Evolutionary conservation across 2,329 filamentous ascomycete species (phyloP), one percentile per base, ranked within the genome.

Genomic region (Lithohypha guttulata): DNA sequence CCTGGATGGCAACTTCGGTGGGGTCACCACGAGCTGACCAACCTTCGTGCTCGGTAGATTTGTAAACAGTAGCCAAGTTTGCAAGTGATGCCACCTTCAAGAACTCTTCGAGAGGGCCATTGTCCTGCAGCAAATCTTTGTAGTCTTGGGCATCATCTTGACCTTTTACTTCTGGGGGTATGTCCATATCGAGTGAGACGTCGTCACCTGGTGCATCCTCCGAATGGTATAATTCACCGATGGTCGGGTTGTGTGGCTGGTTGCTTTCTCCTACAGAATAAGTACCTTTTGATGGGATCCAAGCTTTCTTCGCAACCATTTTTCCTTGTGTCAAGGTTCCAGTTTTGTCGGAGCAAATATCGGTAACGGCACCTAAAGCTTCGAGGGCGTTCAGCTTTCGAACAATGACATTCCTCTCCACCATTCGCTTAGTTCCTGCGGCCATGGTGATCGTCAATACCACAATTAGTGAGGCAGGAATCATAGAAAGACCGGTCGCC

Each of bases 401-500:
- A 33, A 76, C 71, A 49, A 76, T 71, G 34, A 75, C 71, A 51
- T 75, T 54, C 38, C 70, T 59, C 45, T 71, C 53, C 7, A 72
- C 69, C 71, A 75, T 75, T 20, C 65, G 61, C 47, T 69, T 75
- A 4, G 73, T 74, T 3, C 73, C 75, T 21, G 71, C 72, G 9
- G 74, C 71, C 65, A 81, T 78, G 3, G 77, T 80, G 39, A 81
- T 79, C 52, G 77, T 81, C 20, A 81, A 59, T 2, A 80, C 76
- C 3, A 77, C 75, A 22, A 80, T 73, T 29, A 81, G 61, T 25
- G 71, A 73, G 3, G 72, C 74, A 0, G 75, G 75, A 46, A 75
- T 71, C 62, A 73, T 72, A 5, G 64, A 67, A 3, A 74, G 54
- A 19, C 62, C 64, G 3, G 63, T 65, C 9, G 67, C 68, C 15